These are phyloP conservation scores for Fistulifera pelliculosa DNA, from an alignment of 108 stramenopile species.

Conservation along the genomic window DNA sequence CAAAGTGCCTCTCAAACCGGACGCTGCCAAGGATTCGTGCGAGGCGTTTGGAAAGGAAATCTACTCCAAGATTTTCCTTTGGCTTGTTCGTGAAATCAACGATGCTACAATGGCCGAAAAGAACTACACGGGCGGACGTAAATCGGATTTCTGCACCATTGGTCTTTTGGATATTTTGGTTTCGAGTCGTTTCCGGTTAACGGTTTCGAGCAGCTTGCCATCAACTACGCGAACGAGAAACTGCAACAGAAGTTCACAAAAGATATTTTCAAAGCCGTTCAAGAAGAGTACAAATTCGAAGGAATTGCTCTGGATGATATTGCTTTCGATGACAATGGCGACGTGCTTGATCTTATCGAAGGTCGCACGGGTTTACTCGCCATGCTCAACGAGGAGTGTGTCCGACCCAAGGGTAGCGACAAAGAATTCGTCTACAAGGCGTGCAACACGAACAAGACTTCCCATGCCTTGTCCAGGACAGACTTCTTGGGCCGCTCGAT, in stretches of 20 bases:
- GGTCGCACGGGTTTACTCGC: slow-evolving; percentile 87
- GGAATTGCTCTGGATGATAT: slow-evolving; percentile 87
- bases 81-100: slow-evolving; percentile 90
- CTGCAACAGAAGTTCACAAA: slow-evolving; percentile 87
- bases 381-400: slow-evolving; percentile 96
- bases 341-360: slow-evolving; percentile 90
- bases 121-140: slow-evolving; percentile 21
- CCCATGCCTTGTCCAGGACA: slow-evolving; percentile 42
- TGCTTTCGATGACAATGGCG: slow-evolving; percentile 89
- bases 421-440: slow-evolving; percentile 77
- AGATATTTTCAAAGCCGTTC: slow-evolving; percentile 72
- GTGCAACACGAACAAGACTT: slow-evolving; percentile 54
- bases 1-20: slow-evolving; percentile 64
- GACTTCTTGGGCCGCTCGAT: slow-evolving; percentile 44
- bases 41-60: slow-evolving; percentile 97
- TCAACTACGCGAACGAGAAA: slow-evolving; percentile 96
- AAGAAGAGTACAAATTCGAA: slow-evolving; percentile 87
- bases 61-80: slow-evolving; percentile 89
- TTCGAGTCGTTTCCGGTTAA: slow-evolving; percentile 91
- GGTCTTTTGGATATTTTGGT: slow-evolving; percentile 93
- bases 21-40: slow-evolving; percentile 71
- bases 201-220: slow-evolving; percentile 89
- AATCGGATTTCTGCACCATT: slow-evolving; percentile 47
- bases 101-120: slow-evolving; percentile 67
- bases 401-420: slow-evolving; percentile 84